Percentiles rank a stretch among this genome's conserved stretches.
phyloP scores from a whole-genome alignment of 495 filamentous ascomycete species.

The Aspergillus panamensis region DNA sequence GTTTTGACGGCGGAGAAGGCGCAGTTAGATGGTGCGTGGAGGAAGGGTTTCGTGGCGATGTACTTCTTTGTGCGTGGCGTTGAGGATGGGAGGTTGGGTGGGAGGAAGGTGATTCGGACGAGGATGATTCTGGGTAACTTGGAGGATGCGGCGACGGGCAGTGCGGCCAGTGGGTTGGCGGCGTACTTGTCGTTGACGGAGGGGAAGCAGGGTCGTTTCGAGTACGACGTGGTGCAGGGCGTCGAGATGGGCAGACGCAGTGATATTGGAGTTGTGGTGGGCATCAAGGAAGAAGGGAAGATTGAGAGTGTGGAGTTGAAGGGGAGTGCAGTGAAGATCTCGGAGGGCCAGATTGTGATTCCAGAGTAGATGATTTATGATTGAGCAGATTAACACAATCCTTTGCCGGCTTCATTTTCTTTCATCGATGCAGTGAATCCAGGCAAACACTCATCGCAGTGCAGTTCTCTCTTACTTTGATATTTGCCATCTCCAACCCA shows the following conservation, averaged over 20 bases:
- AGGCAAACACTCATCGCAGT: too few relatives aligned
- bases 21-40: conserved; percentile 55
- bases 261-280: conserved; percentile 50
- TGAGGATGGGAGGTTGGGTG: conserved; percentile 20
- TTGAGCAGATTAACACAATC: neutral
- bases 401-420: too few relatives aligned
- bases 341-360: conserved; percentile 45
- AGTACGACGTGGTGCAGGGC: conserved; percentile 62
- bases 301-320: conserved; percentile 52
- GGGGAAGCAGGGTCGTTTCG: conserved; percentile 25
- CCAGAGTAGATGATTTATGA: conserved; percentile 1
- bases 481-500: too few relatives aligned
- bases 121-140: conserved; percentile 49
- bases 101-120: conserved; percentile 26
- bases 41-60: conserved; percentile 40
- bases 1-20: conserved; percentile 2
- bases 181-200: conserved; percentile 53
- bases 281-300: conserved; percentile 26
- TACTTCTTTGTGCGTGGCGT: conserved; percentile 53
- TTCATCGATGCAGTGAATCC: too few relatives aligned
- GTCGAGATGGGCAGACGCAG: conserved; percentile 75
- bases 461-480: too few relatives aligned
- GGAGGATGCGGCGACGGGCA: conserved; percentile 68
- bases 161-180: conserved; percentile 55
- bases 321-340: conserved; percentile 56